Conservation (phyloP, 345 rosid species). For the Xanthoceras sorbifolium region DNA sequence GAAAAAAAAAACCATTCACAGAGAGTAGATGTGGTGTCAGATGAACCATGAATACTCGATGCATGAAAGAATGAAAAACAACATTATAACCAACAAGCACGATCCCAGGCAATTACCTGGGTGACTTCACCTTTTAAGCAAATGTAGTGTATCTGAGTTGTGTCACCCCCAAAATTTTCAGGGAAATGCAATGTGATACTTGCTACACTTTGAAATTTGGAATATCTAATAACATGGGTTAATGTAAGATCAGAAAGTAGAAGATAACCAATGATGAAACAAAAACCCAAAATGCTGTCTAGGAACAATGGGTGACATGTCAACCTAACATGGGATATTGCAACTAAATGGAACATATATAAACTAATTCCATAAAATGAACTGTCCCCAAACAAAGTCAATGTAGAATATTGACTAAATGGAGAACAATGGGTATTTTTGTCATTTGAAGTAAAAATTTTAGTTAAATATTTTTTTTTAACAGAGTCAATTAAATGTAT, state of each 20-base stretch:
- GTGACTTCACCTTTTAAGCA: conserved; percentile 99
- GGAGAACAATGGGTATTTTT: no score
- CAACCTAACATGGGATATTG: conserved; percentile 6
- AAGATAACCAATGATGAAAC: conserved; percentile 13
- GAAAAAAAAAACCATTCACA: background rate
- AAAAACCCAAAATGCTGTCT: background rate
- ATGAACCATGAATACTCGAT: background rate
- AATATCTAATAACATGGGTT: conserved; percentile 50
- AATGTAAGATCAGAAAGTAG: conserved; percentile 12
- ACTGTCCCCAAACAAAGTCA: background rate
- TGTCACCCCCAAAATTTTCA: conserved; percentile 83
- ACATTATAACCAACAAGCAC: conserved; percentile 11
- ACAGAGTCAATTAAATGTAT: no score
- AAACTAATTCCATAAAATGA: background rate
- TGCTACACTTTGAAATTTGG: conserved; percentile 86
- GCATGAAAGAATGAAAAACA: background rate
- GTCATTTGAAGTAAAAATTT: no score
- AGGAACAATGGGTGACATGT: background rate
- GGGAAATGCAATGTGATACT: conserved; percentile 96
- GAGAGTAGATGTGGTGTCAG: conserved; percentile 14
- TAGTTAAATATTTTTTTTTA: no score
- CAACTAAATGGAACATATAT: background rate
- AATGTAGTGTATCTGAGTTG: conserved; percentile 76
- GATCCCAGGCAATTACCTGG: conserved; percentile 51
- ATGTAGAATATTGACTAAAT: background rate